Conservation (phyloP, 2,329 filamentous ascomycete genomes). For the Fusarium irregulare region DNA sequence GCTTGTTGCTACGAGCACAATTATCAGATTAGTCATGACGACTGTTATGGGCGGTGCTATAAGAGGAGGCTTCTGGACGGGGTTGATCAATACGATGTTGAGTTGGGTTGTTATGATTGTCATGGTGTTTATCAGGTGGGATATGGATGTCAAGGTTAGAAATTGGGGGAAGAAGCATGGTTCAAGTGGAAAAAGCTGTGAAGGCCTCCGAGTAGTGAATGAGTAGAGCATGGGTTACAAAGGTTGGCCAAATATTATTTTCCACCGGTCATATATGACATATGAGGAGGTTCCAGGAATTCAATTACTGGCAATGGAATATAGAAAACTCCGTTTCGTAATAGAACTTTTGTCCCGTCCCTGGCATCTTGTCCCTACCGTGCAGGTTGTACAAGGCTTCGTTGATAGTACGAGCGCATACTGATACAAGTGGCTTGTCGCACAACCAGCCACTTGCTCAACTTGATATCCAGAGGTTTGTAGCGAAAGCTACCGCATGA, state of each 20-base stretch:
- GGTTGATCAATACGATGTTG: constrained; percentile 23
- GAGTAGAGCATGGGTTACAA: background rate
- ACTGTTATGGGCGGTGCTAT: constrained; percentile 33
- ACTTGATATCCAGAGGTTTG: background rate
- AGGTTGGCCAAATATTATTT: rapidly evolving
- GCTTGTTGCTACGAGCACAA: constrained; percentile 31
- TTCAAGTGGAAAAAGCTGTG: constrained; percentile 11
- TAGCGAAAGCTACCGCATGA: too few species aligned
- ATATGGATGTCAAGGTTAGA: constrained; percentile 32
- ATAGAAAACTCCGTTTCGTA: background rate
- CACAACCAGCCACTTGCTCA: background rate
- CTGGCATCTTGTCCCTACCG: too few species aligned
- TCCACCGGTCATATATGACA: too few species aligned
- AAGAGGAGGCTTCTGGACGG: constrained; percentile 20
- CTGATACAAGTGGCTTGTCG: background rate
- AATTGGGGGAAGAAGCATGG: constrained; percentile 31
- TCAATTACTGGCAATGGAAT: too few species aligned
- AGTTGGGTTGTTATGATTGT: constrained; percentile 35
- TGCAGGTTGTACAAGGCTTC: background rate
- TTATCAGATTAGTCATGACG: constrained; percentile 34
- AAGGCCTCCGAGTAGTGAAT: background rate
- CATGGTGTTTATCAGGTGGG: constrained; percentile 36
- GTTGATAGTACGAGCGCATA: background rate
- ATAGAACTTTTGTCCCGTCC: too few species aligned
- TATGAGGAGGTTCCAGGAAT: too few species aligned